Evolutionary conservation across 1,139 yeast species (phyloP), one percentile per base, ranked within the genome.

Genomic region (Geotrichum cucujoidarum): DNA sequence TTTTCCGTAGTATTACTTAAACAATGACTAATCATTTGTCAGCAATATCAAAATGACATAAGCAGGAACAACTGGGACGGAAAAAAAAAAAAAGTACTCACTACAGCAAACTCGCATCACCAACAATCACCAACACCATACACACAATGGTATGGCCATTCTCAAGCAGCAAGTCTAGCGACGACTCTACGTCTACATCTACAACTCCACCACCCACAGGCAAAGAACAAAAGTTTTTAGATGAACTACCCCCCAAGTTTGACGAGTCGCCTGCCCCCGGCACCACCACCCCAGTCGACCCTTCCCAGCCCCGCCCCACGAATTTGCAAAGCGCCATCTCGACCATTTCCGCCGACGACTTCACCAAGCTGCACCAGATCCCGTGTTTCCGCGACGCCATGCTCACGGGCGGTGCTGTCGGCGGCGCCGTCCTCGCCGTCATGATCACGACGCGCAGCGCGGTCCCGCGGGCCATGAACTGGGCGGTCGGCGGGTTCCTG

Each of bases 371-470:
- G 51, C 73, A 80, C 16, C 68, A 72, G 49, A 85, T 89, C 64
- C 96, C 97, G 1, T 90, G 97, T 65, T 87, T 90, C 65, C 73
- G 96, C 54, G 92, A 85, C 51, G 94, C 96, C 1, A 87, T 89
- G 64, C 72, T 90, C 54, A 77, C 95, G 0, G 97, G 97, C 3
- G 78, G 88, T 53, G 83, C 88, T 31, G 80, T 92, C n/a, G 79
- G 88, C 74, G 85, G 83, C 24, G 94, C 87, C 0, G 72, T 85
- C 33, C 86, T 90, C 0, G 76, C 82, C 0, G 85, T 87, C 33
- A 78, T 90, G 47, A 40, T 59, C n/a, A 50, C 60, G 2, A 78
- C 84, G 47, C 86, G 84, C 57, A 80, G 83, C 57, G 77, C 81
- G 35, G 72, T 82, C 1, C 62, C 70, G 6, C 74, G 76, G 54